phyloP scores from a whole-genome alignment of 1,284 basidiomycete species.

The Ganoderma lucidum region DNA sequence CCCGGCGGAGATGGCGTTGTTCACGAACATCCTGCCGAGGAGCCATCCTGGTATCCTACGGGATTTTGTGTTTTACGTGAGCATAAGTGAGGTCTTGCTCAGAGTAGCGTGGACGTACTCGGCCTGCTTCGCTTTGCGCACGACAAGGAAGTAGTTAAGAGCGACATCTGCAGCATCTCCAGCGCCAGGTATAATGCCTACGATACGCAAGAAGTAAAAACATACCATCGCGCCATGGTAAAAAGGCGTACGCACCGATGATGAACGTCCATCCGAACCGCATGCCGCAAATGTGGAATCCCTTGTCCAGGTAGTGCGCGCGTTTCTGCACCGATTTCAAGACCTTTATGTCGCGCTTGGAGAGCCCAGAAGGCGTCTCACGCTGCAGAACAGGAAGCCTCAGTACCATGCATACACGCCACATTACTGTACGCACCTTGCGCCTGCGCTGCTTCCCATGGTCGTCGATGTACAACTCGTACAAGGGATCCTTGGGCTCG shows the following conservation, averaged over 20 bases:
- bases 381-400: constrained; percentile 53
- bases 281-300: constrained; percentile 84
- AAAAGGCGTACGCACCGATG: constrained; percentile 55
- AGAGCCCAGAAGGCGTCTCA: constrained; percentile 80
- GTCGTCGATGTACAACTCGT: constrained; percentile 76
- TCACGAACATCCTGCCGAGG: constrained; percentile 76
- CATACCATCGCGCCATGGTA: neutral
- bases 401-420: neutral
- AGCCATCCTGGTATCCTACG: constrained; percentile 77
- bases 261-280: constrained; percentile 90
- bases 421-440: constrained; percentile 59
- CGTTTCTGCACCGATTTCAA: constrained; percentile 79
- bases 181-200: constrained; percentile 75
- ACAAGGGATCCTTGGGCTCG: constrained; percentile 79
- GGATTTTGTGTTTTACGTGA: constrained; percentile 53
- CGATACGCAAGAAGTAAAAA: neutral
- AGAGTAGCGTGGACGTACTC: constrained; percentile 48
- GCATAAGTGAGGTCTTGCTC: neutral
- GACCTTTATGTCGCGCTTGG: constrained; percentile 79
- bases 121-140: constrained; percentile 79
- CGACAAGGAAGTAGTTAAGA: constrained; percentile 82
- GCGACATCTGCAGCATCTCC: constrained; percentile 72
- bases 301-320: constrained; percentile 93
- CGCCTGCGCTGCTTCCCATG: constrained; percentile 73
- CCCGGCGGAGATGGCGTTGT: constrained; percentile 78